Percentiles rank a stretch among this genome's conserved stretches.
Evolutionary conservation across 2,329 filamentous ascomycete species (phyloP).

Genomic region (Tolypocladium guangdongense): DNA sequence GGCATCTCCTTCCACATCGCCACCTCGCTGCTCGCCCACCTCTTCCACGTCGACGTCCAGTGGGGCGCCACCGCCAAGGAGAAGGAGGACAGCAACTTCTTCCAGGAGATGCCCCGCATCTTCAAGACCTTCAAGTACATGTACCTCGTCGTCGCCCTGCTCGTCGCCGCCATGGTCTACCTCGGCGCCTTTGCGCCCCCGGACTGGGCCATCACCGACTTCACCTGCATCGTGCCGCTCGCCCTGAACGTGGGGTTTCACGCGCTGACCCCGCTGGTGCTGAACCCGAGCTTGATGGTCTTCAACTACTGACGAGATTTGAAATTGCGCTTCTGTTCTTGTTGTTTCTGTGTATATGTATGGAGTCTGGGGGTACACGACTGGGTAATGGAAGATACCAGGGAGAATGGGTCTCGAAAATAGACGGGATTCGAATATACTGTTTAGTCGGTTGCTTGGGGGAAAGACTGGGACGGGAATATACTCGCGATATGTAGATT

Average conservation of each 20-base stretch:
- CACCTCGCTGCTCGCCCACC: constrained; percentile 29
- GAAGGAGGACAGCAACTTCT: constrained; percentile 43
- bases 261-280: constrained; percentile 44
- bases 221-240: constrained; percentile 48
- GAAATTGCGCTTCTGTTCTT: too few species aligned
- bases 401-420: not conserved
- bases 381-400: not conserved
- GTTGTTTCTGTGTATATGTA: not conserved
- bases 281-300: constrained; percentile 52
- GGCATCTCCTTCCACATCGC: constrained; percentile 31
- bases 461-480: not conserved
- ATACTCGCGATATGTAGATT: not conserved
- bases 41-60: constrained; percentile 31
- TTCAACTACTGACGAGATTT: constrained; percentile 8
- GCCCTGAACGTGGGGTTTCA: constrained; percentile 22
- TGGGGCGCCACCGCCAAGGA: constrained; percentile 51
- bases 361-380: not conserved
- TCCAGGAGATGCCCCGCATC: constrained; percentile 43
- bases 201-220: constrained; percentile 47
- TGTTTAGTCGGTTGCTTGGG: not conserved
- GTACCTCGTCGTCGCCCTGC: constrained; percentile 35
- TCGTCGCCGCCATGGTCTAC: constrained; percentile 37
- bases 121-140: constrained; percentile 42
- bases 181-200: constrained; percentile 34
- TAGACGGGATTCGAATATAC: not conserved